Base-by-base conservation (phyloP, 805 yeast genomes). In the Clavispora santaluciae region DNA sequence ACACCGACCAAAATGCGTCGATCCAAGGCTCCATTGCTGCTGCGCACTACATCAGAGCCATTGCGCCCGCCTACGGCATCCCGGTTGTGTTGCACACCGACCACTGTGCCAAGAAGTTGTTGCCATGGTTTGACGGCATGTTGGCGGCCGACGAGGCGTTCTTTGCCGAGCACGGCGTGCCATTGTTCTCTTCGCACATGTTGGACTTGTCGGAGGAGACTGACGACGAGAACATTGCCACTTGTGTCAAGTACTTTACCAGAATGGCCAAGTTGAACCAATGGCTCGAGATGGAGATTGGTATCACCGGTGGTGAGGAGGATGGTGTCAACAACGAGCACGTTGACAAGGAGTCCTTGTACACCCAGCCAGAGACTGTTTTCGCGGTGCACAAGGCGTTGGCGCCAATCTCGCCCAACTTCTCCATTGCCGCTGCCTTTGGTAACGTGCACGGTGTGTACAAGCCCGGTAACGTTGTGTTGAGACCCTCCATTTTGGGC, bases 291-390 rank as follows among this genome's bases (percentile, higher is more conserved):
- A 93, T 93, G 99, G 99, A 93, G 79, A 93, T 93, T 67, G 99
- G 99, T 82, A 93, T 93, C 82, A 93, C 99, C 68, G 99, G 99
- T 76, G 99, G 99, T 83, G 99, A 93, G 79, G 99, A 93, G 76
- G 99, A 93, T 67, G 99, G 99, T 83, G 99, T 93, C 63, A 93
- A 93, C 84, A 93, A 93, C 81, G 95, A 91, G 73, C 78, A 81
- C 68, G 96, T 87, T 54, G 79, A 80, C 64, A 84, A 85, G 74
- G 89, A 86, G 50, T 68, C 85, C 51, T 76, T 93, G 60, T 93
- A 91, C 86, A 93, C 99, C 57, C 80, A 82, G 59, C 88, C 99
- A 60, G 96, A 86, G 75, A 91, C 96, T 56, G 96, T 93, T 42
- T 93, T 66, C 74, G 81, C 79, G 54, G 98, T 93, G 60, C 78